phyloP scores from a whole-genome alignment of 768 basidiomycete species.

The Lactarius indigo region DNA sequence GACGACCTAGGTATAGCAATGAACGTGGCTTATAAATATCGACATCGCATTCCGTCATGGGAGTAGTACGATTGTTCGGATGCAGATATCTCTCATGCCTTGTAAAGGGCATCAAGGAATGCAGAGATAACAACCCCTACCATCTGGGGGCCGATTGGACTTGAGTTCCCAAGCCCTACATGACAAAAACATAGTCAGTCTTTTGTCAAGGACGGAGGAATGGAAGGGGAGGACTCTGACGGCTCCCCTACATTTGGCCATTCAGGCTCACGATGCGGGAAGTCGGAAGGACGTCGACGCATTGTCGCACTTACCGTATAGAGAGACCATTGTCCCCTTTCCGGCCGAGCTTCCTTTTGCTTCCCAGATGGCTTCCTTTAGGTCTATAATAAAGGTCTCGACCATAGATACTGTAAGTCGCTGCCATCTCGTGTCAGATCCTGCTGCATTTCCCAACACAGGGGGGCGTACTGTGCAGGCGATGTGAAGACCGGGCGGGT shows the following conservation, averaged over 20 bases:
- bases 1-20: background rate
- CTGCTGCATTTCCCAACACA: background rate
- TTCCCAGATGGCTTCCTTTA: conserved; percentile 72
- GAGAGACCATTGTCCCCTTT: conserved; percentile 83
- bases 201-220: background rate
- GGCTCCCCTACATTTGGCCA: background rate
- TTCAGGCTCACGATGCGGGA: background rate
- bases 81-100: conserved; percentile 19
- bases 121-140: conserved; percentile 20
- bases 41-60: background rate
- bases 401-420: conserved; percentile 73
- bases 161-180: conserved; percentile 26
- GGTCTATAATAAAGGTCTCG: conserved; percentile 78
- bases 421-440: conserved; percentile 38
- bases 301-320: conserved; percentile 66
- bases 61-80: background rate
- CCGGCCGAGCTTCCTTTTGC: conserved; percentile 63
- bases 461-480: conserved; percentile 74
- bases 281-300: background rate
- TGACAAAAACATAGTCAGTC: background rate
- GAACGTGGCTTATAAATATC: background rate
- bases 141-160: conserved; percentile 25
- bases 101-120: conserved; percentile 24
- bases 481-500: conserved; percentile 85
- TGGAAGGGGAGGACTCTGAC: background rate